These are phyloP conservation scores for Tephrocybe sp. DNA, from an alignment of 768 basidiomycete genomes.

Conservation along the genomic window DNA sequence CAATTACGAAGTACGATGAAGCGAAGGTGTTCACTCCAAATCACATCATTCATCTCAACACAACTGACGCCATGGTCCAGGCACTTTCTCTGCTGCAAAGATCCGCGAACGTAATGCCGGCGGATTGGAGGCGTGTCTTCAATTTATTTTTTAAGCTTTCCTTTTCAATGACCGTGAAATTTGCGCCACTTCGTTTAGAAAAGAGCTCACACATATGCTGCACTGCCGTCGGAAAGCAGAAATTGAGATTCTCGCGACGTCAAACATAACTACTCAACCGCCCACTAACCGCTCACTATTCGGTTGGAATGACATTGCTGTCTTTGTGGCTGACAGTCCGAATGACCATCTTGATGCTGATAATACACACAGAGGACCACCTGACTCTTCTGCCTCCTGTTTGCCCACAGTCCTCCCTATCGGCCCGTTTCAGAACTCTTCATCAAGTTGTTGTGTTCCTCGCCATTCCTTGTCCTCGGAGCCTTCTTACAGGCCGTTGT, in stretches of 20 bases:
- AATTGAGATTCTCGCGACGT: constrained; percentile 65
- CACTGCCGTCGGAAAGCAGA: constrained; percentile 88
- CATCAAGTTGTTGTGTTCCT: background rate
- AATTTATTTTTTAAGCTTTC: constrained; percentile 1
- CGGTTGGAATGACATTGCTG: constrained; percentile 1
- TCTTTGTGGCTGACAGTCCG: background rate
- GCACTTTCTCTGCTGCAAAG: constrained; percentile 61
- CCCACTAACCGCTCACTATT: background rate
- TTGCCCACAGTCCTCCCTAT: background rate
- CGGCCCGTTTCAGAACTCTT: constrained; percentile 6
- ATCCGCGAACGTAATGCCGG: constrained; percentile 39
- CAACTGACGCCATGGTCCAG: constrained; percentile 30
- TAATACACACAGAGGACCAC: background rate
- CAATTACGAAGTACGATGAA: constrained; percentile 68
- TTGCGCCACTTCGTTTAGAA: constrained; percentile 39
- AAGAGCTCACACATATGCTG: constrained; percentile 79
- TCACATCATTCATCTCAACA: background rate
- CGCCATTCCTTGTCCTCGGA: constrained; percentile 1
- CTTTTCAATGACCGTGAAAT: constrained; percentile 1
- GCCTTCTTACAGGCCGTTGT: constrained; percentile 18
- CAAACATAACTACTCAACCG: background rate
- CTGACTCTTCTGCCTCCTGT: background rate
- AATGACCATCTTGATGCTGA: background rate
- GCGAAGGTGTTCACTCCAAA: constrained; percentile 52
- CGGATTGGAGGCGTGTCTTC: constrained; percentile 59